These are phyloP conservation scores for Solioccasus polychromus DNA, from an alignment of 768 basidiomycete species.

Conservation along the genomic window DNA sequence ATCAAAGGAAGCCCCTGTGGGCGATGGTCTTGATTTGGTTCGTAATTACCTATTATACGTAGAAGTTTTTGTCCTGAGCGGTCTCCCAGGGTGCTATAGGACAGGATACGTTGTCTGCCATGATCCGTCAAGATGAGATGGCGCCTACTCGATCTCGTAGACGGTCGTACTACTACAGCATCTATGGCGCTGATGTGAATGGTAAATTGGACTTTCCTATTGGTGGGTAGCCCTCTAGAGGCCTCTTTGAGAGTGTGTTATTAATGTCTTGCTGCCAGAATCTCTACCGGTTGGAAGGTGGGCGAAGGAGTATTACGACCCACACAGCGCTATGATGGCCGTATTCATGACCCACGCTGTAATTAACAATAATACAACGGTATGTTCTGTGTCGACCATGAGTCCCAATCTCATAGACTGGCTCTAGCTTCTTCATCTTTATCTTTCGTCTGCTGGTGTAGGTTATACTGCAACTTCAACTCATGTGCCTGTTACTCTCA, in stretches of 20 bases:
- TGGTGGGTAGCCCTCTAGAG: slow-evolving; percentile 37
- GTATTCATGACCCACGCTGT: slow-evolving; percentile 72
- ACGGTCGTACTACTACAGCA: slow-evolving; percentile 48
- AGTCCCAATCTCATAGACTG: neutral
- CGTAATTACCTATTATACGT: slow-evolving; percentile 1
- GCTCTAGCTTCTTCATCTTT: slow-evolving; percentile 48
- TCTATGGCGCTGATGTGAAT: slow-evolving; percentile 36
- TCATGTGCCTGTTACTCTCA: slow-evolving; percentile 68
- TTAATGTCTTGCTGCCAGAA: slow-evolving; percentile 41
- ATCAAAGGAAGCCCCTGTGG: slow-evolving; percentile 9
- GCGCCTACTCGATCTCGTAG: slow-evolving; percentile 56
- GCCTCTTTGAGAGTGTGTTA: neutral
- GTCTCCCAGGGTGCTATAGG: slow-evolving; percentile 58
- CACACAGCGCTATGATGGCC: slow-evolving; percentile 56
- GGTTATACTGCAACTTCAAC: slow-evolving; percentile 18
- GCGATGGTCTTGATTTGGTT: slow-evolving; percentile 27
- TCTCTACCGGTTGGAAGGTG: slow-evolving; percentile 56
- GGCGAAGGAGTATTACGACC: slow-evolving; percentile 55
- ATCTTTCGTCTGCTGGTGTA: slow-evolving; percentile 33
- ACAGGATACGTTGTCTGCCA: slow-evolving; percentile 67
- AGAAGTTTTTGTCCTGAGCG: slow-evolving; percentile 6
- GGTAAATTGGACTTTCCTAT: slow-evolving; percentile 57
- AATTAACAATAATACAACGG: slow-evolving; percentile 54
- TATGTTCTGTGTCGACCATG: slow-evolving; percentile 9
- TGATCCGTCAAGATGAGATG: slow-evolving; percentile 74